Evolutionary conservation across 495 filamentous ascomycete genomes (phyloP), one percentile per base, ranked within the genome.

Genomic region (Rostrohypoxylon terebratum): DNA sequence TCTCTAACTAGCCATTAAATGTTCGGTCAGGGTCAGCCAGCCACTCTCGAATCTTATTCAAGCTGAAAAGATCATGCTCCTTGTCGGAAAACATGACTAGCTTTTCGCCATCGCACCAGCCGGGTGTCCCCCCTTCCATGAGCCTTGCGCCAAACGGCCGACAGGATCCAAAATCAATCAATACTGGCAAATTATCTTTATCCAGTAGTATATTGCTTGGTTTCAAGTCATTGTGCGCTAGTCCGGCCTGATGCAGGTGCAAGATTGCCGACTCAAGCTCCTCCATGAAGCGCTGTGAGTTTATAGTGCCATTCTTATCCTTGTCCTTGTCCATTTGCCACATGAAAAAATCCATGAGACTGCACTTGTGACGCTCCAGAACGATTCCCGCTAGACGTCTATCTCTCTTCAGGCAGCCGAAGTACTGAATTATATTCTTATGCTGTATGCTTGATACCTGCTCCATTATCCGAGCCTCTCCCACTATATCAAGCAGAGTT

Each of bases 211-310:
- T 77, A 63, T 84, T 84, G n/a, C 58, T 42, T 4, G 81, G 81
- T 14, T 73, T 75, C 28, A 84, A 68, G 51, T 80, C 77, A 34
- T 82, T 82, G 57, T 84, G 83, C 18, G 78, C 81, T 48, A 79
- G 73, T n/a, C 78, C 77, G 20, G 70, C 60, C 1, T 57, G 23
- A 59, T 81, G 80, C 20, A 81, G 64, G 59, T 81, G 80, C 13
- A 59, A 21, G 16, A 82, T 72, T 25, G 74, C 77, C 10, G 73
- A 76, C 54, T 79, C 73, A 13, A 82, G 73, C 7, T 53, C 79
- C 11, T 44, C 51, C 65, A 77, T 72, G 59, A 81, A 79, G 33
- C 47, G 60, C 48, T 48, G 50, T 33, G 50, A 54, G 50, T 54
- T 25, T 54, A 54, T 54, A 33, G 50, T 33, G 50, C 50, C 50